Evolutionary conservation across 768 basidiomycete genomes (phyloP).

Genomic region (Hericium coralloides): DNA sequence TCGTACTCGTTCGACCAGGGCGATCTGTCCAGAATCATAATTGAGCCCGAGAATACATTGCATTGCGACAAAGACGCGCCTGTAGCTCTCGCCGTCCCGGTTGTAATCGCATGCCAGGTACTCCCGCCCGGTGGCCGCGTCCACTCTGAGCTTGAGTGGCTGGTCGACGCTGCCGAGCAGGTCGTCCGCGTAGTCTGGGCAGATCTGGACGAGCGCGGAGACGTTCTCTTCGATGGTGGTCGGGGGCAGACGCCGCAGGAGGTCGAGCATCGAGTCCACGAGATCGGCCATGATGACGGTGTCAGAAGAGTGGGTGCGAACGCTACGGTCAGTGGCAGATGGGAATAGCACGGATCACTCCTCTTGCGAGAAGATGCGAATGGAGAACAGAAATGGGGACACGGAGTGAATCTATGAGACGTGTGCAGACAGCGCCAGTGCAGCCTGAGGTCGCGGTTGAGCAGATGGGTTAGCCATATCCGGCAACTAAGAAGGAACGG

Average conservation of each 20-base stretch:
- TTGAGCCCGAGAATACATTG: neutral
- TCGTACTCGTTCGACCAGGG: slow-evolving; percentile 99
- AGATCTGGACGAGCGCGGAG: slow-evolving; percentile 66
- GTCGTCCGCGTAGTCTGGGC: slow-evolving; percentile 93
- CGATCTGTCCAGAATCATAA: slow-evolving; percentile 45
- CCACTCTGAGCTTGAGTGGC: slow-evolving; percentile 74
- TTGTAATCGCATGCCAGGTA: slow-evolving; percentile 95
- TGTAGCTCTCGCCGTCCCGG: slow-evolving; percentile 82
- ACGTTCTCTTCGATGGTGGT: slow-evolving; percentile 85
- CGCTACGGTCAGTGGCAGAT: no score
- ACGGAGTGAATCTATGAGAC: no score
- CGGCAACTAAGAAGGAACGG: neutral
- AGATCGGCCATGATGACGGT: slow-evolving; percentile 53
- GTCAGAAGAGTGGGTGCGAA: neutral
- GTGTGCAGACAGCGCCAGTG: neutral
- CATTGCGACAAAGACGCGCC: slow-evolving; percentile 33
- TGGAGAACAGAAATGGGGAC: no score
- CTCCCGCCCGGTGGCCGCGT: slow-evolving; percentile 75
- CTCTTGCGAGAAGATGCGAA: no score
- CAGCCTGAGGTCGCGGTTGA: neutral
- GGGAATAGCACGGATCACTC: no score
- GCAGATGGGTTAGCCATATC: neutral
- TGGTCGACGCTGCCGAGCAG: slow-evolving; percentile 92
- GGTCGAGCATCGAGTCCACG: slow-evolving; percentile 89
- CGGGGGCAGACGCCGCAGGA: slow-evolving; percentile 93